These are phyloP conservation scores for Agrocybe praecox DNA, from an alignment of 768 basidiomycete genomes.

Conservation along the genomic window DNA sequence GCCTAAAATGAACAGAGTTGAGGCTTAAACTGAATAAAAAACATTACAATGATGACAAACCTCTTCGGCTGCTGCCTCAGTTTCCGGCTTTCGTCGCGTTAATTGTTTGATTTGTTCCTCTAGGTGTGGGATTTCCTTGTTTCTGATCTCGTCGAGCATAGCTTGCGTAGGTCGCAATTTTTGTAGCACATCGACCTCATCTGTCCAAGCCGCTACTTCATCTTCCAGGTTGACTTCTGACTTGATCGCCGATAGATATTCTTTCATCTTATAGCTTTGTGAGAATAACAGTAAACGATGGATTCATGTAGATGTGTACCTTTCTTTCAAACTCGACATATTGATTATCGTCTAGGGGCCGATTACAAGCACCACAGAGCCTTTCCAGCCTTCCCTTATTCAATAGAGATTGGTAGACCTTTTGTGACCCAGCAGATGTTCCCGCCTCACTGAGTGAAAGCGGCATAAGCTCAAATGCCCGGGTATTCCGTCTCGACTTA, in stretches of 20 bases:
- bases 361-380: constrained; percentile 76
- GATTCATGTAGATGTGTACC: constrained; percentile 41
- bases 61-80: constrained; percentile 60
- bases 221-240: constrained; percentile 37
- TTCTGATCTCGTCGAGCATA: constrained; percentile 53
- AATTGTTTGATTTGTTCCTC: constrained; percentile 62
- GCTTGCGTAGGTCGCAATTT: constrained; percentile 58
- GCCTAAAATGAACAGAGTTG: constrained; percentile 38
- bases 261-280: constrained; percentile 52
- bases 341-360: constrained; percentile 57
- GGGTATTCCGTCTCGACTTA: constrained; percentile 17
- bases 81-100: constrained; percentile 51
- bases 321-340: constrained; percentile 67
- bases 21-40: constrained; percentile 7
- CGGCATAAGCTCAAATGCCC: neutral
- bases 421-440: constrained; percentile 29
- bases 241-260: constrained; percentile 46
- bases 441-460: constrained; percentile 26
- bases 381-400: constrained; percentile 62
- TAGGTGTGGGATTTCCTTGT: constrained; percentile 65
- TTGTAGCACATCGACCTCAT: constrained; percentile 58
- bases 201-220: constrained; percentile 62
- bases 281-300: neutral
- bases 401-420: constrained; percentile 58
- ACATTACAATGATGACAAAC: constrained; percentile 36